Evolutionary conservation across 139 green algal species (phyloP).

Genomic region (Coelastrella sp.): DNA sequence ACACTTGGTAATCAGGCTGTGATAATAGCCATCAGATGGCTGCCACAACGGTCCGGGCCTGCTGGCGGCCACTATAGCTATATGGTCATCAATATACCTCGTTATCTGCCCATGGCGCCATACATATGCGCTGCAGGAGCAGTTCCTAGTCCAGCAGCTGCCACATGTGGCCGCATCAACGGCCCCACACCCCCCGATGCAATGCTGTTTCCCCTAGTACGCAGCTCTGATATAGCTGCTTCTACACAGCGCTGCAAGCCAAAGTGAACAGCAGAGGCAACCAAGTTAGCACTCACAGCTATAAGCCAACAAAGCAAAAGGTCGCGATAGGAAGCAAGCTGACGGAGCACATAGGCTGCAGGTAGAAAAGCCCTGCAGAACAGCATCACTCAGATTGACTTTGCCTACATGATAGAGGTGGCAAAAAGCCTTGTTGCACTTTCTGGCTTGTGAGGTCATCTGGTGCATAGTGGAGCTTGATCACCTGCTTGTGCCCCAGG

Average conservation of each 20-base stretch:
- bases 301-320: neutral
- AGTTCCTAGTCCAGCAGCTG: neutral
- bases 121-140: neutral
- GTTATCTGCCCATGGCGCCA: neutral
- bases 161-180: neutral
- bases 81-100: neutral
- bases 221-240: slow-evolving; percentile 19
- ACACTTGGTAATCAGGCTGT: too few species aligned
- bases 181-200: neutral
- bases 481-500: neutral
- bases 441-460: neutral
- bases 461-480: neutral
- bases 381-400: too few species aligned
- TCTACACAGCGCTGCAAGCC: slow-evolving; percentile 38
- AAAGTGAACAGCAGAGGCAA: neutral
- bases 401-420: neutral
- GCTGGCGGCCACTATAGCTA: too few species aligned
- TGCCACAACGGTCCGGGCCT: too few species aligned
- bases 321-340: neutral
- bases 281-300: neutral
- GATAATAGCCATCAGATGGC: too few species aligned
- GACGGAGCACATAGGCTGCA: neutral
- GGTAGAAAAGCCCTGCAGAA: neutral
- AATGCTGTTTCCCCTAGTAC: neutral
- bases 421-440: neutral